Base-by-base conservation (phyloP, 495 filamentous ascomycete species). In the Aspergillus homomorphus region DNA sequence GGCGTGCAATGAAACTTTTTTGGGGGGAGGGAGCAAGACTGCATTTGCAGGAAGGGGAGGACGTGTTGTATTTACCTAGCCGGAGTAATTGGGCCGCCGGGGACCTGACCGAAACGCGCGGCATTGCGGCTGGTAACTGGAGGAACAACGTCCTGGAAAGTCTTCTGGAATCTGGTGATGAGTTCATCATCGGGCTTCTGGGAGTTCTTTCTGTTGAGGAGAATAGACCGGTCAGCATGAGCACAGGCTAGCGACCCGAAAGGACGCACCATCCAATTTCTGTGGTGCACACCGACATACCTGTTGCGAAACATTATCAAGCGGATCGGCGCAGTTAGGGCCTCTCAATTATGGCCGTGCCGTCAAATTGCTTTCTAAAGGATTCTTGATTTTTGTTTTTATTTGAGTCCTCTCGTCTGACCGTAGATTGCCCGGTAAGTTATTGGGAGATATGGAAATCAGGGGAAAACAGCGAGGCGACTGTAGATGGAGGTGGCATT, bases 131-230 rank as follows among this genome's bases (percentile, higher is more conserved):
- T 45, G 60, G 62, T 28, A 61, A 15, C 46, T 41, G 52, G 66
- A 22, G 75, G 69, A 48, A 75, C 75, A 44, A 91, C 77, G 66
- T 90, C 82, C 54, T 89, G 84, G 64, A 93, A 96, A 56, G 80
- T 84, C 57, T 88, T 85, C 67, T 88, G 88, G 78, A 96, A 96
- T 74, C 82, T 85, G 68, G 82, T 86, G 77, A 92, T 86, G 63
- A 96, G 82, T 60, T 92, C 90, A 63, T 90, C 86, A 65, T 82
- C 85, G 43, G 92, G 92, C 78, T 96, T 96, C 73, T 92, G 91
- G 45, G 89, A 85, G 65, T 85, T 92, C 64, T 85, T 89, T 64
- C 90, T 95, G 53, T 20, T 46, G 21, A 42, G 33, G 20, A 41
- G 42, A 48, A 54, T n/a, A 50, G 20, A 52, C 16, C 46, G 19